phyloP scores from a whole-genome alignment of 208 protist species.

The Novymonas esmeraldas region DNA sequence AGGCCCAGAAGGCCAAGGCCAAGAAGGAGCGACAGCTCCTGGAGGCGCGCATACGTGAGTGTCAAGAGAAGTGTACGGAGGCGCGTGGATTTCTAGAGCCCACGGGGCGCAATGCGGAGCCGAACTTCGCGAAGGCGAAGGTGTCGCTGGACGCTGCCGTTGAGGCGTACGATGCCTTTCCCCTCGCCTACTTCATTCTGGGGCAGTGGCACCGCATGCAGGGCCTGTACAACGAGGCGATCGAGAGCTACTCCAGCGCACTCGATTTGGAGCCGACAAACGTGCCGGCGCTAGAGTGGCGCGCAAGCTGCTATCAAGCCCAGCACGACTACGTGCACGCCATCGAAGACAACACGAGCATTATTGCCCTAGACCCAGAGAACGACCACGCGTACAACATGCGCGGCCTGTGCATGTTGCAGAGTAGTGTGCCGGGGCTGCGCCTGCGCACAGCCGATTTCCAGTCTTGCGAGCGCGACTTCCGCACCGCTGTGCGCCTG shows the following conservation, averaged over 20 bases:
- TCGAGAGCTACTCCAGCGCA: constrained; percentile 78
- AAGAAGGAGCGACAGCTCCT: constrained; percentile 78
- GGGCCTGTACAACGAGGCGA: constrained; percentile 65
- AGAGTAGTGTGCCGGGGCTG: constrained; percentile 77
- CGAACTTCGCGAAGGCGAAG: constrained; percentile 85
- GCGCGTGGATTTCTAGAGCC: constrained; percentile 73
- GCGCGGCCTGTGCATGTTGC: constrained; percentile 80
- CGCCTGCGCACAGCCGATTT: constrained; percentile 71
- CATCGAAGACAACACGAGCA: constrained; percentile 89
- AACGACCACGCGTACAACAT: constrained; percentile 95
- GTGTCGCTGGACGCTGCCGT: constrained; percentile 69
- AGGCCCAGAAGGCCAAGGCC: constrained; percentile 49
- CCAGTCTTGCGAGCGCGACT: constrained; percentile 78
- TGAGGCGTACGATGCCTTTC: constrained; percentile 71
- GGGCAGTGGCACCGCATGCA: constrained; percentile 70
- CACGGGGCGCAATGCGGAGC: constrained; percentile 48
- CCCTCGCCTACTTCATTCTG: constrained; percentile 64
- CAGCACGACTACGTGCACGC: constrained; percentile 64
- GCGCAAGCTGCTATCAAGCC: constrained; percentile 71
- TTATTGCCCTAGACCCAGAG: constrained; percentile 83
- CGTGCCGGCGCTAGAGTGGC: constrained; percentile 67
- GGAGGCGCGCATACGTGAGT: constrained; percentile 75
- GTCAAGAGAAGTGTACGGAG: constrained; percentile 77
- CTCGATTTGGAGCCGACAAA: constrained; percentile 71
- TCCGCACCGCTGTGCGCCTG: constrained; percentile 78